Base-by-base conservation (phyloP, 2,329 filamentous ascomycete genomes). In the Dryadomyces quercivorus region DNA sequence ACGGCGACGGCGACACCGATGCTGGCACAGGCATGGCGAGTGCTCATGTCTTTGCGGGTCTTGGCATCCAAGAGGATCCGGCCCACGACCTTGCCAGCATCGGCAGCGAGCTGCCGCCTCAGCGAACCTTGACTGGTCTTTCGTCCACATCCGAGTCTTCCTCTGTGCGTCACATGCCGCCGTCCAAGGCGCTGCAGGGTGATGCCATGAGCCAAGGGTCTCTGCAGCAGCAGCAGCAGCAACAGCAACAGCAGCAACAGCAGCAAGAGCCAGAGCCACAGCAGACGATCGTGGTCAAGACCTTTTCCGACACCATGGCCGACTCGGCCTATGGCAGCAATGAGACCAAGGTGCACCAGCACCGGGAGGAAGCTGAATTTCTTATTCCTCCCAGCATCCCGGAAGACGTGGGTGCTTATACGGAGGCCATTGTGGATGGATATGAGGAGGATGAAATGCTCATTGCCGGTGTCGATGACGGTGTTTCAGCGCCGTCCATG, bases 121-220 rank as follows among this genome's bases (percentile, higher is more conserved):
- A 53, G 22, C 51, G 57, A 12, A 57, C 53, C 3, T 9, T 49
- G 12, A 56, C 59, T 6, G 61, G 58, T 40, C 57, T 60, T 40
- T 61, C 59, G 1, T 56, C 62, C 12, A 59, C 57, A 54, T 62
- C 60, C 0, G 42, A 59, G 9, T 50, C 50, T 9, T 64, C 63
- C 3, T 63, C 62, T 15, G 59, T 66, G 44, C 61, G 60, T 50
- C 64, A 63, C 48, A 63, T 64, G 15, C 60, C 63, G 22, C 62
- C 45, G 4, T 46, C 36, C 5, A 13, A 26, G 15, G 31, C 40
- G 10, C 34, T 47, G 21, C 42, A 31, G 31, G 52, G 31, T 36
- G 36, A 45, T 2, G 15, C 18, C 15, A 34, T 22, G 18, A 10
- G 10, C 22, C 36, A 31, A 15, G n/a, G n/a, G 10, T 20, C 21